phyloP scores from a whole-genome alignment of 306 rosid genomes.

The Quercus gilva region DNA sequence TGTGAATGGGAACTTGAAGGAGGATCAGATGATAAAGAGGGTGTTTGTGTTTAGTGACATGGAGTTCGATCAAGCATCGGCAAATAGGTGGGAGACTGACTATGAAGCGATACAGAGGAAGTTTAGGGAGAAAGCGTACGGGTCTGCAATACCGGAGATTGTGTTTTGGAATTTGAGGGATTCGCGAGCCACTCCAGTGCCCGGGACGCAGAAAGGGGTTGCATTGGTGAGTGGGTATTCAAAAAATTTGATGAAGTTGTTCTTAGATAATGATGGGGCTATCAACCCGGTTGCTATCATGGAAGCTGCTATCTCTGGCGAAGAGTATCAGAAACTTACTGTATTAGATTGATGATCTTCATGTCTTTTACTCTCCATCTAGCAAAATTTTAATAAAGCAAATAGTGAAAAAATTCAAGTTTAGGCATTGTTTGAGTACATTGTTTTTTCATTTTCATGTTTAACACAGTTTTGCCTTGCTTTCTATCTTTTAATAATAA shows the following conservation, averaged over 20 bases:
- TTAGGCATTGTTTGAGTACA: too few relatives aligned
- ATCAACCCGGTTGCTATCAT: conserved; percentile 31
- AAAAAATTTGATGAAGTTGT: conserved; percentile 61
- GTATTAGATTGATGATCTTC: conserved; percentile 31
- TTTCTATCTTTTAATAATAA: too few relatives aligned
- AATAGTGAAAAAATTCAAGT: too few relatives aligned
- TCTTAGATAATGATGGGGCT: conserved; percentile 47
- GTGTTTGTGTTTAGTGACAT: conserved; percentile 68
- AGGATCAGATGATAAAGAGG: conserved; percentile 52
- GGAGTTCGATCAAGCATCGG: conserved; percentile 62
- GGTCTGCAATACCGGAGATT: too few relatives aligned
- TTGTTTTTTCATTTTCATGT: too few relatives aligned
- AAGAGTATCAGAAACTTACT: conserved; percentile 37
- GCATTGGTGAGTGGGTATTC: conserved; percentile 70
- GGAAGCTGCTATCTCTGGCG: conserved; percentile 47
- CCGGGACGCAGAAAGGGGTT: conserved; percentile 48
- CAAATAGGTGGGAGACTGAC: conserved; percentile 58
- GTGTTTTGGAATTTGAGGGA: conserved; percentile 35
- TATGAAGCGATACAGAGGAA: conserved; percentile 22
- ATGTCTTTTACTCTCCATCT: too few relatives aligned
- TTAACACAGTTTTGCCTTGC: too few relatives aligned
- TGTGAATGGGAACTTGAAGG: too few relatives aligned
- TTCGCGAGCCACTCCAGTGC: conserved; percentile 53
- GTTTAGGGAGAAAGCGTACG: too few relatives aligned
- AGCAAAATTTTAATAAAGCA: too few relatives aligned